Evolutionary conservation across 768 basidiomycete species (phyloP).

Genomic region (Hysterangium stoloniferum): DNA sequence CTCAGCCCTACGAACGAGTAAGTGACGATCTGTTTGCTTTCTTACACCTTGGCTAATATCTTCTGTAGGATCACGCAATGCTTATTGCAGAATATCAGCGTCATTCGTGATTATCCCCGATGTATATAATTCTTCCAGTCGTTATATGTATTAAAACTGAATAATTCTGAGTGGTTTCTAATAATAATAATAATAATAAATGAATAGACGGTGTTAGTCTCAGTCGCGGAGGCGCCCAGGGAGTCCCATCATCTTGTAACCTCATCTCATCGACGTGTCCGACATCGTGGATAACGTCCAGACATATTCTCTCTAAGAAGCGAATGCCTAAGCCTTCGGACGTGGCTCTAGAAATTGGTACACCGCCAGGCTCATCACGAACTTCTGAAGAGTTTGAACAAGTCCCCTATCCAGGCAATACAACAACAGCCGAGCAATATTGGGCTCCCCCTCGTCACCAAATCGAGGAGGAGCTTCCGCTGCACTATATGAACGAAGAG

Average conservation of each 20-base stretch:
- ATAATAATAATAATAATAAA: too few relatives aligned
- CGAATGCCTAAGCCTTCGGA: slow-evolving; percentile 35
- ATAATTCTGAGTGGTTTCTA: too few relatives aligned
- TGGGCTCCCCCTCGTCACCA: slow-evolving; percentile 15
- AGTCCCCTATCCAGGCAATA: slow-evolving; percentile 46
- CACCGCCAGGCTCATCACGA: slow-evolving; percentile 40
- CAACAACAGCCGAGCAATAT: slow-evolving; percentile 18
- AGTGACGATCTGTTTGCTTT: neutral
- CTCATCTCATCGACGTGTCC: neutral
- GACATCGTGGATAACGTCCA: neutral
- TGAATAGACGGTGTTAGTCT: too few relatives aligned
- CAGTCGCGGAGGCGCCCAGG: too few relatives aligned
- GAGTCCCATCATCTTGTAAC: neutral
- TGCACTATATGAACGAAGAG: slow-evolving; percentile 48
- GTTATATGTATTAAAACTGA: too few relatives aligned
- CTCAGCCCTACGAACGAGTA: slow-evolving; percentile 54
- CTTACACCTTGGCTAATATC: neutral
- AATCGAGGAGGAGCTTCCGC: slow-evolving; percentile 37
- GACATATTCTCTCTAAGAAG: neutral
- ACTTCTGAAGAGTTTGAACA: slow-evolving; percentile 68
- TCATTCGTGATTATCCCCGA: slow-evolving; percentile 24
- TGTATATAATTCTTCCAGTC: too few relatives aligned
- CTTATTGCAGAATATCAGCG: slow-evolving; percentile 57
- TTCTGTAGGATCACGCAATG: slow-evolving; percentile 74
- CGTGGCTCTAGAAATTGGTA: slow-evolving; percentile 64